A percentile compares a stretch with the other conserved stretches of the same genome.
These are phyloP conservation scores for Eucalyptus decipiens DNA, from an alignment of 345 rosid species.

Conservation along the genomic window DNA sequence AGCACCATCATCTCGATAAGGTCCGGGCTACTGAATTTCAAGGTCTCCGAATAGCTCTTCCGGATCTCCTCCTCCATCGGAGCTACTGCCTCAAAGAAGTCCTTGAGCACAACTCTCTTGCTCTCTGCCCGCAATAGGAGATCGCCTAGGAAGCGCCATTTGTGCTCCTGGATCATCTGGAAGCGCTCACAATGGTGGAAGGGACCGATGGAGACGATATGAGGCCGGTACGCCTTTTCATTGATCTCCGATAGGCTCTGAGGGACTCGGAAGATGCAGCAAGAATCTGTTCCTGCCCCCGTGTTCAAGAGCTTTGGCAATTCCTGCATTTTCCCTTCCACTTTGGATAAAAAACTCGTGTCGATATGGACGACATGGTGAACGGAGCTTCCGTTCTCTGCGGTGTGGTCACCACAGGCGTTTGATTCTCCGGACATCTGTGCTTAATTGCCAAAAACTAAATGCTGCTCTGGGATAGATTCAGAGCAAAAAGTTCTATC, in stretches of 20 bases:
- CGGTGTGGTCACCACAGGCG: background rate
- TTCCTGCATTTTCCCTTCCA: conserved; percentile 7
- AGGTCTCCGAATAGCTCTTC: conserved; percentile 54
- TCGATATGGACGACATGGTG: background rate
- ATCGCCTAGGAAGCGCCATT: conserved; percentile 42
- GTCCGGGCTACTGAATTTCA: conserved; percentile 12
- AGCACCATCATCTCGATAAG: conserved; percentile 58
- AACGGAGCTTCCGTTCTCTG: background rate
- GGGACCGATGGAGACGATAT: conserved; percentile 65
- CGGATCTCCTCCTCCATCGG: conserved; percentile 30
- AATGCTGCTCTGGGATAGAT: background rate
- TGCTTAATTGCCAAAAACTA: background rate
- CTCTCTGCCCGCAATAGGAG: conserved; percentile 12
- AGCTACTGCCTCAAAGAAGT: conserved; percentile 21
- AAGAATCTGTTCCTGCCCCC: conserved; percentile 19
- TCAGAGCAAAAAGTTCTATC: background rate
- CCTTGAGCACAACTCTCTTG: conserved; percentile 15
- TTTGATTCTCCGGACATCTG: background rate
- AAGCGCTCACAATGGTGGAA: conserved; percentile 40
- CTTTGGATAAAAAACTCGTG: background rate
- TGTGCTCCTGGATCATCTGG: conserved; percentile 69
- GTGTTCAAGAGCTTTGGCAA: conserved; percentile 21
- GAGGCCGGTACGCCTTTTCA: conserved; percentile 51
- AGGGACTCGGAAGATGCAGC: conserved; percentile 37
- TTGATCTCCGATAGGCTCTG: conserved; percentile 34